A percentile compares a stretch with the other conserved stretches of the same genome.
phyloP scores from a whole-genome alignment of 805 yeast genomes.

The Barnettozyma populi region DNA sequence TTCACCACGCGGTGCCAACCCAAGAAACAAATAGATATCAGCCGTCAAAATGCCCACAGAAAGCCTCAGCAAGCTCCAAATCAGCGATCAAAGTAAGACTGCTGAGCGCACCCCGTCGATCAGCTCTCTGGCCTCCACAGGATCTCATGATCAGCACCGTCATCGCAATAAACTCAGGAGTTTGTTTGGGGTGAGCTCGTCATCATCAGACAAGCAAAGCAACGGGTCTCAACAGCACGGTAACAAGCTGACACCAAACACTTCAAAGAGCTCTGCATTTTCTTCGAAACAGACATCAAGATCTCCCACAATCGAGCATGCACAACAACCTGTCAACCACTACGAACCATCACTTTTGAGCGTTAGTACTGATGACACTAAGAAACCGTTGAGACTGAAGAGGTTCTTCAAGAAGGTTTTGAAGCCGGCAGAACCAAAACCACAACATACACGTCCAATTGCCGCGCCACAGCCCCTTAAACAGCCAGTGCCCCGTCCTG shows the following conservation, averaged over 20 bases:
- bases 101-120: constrained; percentile 7
- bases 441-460: constrained; percentile 9
- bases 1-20: background rate
- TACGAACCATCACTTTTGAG: constrained; percentile 2
- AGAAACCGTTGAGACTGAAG: constrained; percentile 31
- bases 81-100: background rate
- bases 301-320: constrained; percentile 18
- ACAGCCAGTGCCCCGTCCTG: constrained; percentile 1
- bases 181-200: constrained; percentile 5
- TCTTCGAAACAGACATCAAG: constrained; percentile 19
- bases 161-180: constrained; percentile 9
- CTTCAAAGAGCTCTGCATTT: constrained; percentile 22
- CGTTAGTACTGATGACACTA: constrained; percentile 5
- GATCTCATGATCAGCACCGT: constrained; percentile 6
- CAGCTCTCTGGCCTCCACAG: constrained; percentile 5
- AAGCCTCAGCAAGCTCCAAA: constrained; percentile 6
- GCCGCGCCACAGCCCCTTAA: constrained; percentile 1
- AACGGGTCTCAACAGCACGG: constrained; percentile 1
- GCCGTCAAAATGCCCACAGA: constrained; percentile 6
- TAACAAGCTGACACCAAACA: constrained; percentile 21
- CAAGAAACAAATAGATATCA: background rate
- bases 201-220: background rate
- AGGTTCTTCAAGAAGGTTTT: constrained; percentile 47
- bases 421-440: constrained; percentile 10
- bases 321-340: constrained; percentile 13